phyloP scores from a whole-genome alignment of 116 monocot genomes.

The Phalaenopsis hybrid region DNA sequence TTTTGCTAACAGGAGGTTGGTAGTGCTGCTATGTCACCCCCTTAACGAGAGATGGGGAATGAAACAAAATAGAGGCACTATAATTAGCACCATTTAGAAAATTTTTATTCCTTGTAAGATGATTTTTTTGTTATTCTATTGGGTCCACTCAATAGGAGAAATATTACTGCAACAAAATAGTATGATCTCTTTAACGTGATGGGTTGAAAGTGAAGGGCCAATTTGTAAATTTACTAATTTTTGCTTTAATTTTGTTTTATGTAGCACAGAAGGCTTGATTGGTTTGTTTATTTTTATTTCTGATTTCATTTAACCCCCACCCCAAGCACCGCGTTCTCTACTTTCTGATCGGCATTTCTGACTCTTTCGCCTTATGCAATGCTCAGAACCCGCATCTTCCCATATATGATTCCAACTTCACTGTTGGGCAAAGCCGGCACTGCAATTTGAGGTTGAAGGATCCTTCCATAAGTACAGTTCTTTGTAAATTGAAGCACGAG shows the following conservation, averaged over 20 bases:
- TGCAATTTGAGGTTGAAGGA: constrained; percentile 71
- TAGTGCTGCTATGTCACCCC: not conserved
- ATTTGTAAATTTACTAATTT: not conserved
- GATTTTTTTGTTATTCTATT: not conserved
- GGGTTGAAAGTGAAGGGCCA: not conserved
- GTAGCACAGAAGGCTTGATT: not conserved
- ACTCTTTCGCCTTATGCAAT: constrained; percentile 3
- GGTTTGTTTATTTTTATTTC: not conserved
- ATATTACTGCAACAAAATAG: not conserved
- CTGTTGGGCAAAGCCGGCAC: constrained; percentile 59
- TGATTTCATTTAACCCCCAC: not conserved
- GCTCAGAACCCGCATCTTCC: constrained; percentile 59
- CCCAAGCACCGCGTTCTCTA: not conserved
- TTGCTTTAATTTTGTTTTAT: not conserved
- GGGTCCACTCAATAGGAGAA: not conserved
- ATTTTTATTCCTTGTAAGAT: not conserved
- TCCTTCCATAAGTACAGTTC: constrained; percentile 40
- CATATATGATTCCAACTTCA: constrained; percentile 45
- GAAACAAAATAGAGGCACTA: not conserved
- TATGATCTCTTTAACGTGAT: not conserved
- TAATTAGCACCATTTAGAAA: not conserved
- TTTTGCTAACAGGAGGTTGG: not conserved
- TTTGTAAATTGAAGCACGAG: constrained; percentile 63
- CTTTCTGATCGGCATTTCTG: not conserved
- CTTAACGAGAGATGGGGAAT: not conserved